These are phyloP conservation scores for Mucor circinelloides DNA, from an alignment of 371 early-diverging fungal species.

Conservation along the genomic window DNA sequence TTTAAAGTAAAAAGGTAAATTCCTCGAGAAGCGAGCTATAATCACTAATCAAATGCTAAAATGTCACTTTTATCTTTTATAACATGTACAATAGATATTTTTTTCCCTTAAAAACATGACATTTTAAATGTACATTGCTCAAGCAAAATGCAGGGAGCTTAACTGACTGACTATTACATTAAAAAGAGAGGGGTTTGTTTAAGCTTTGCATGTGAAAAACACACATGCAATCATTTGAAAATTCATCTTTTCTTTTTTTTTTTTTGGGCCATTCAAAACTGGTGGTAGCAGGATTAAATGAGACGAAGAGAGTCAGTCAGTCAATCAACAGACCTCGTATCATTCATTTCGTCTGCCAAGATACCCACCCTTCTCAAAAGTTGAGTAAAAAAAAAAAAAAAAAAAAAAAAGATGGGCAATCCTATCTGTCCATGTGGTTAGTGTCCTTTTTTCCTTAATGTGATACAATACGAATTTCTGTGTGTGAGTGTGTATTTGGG, in stretches of 20 bases:
- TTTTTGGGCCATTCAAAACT: no score
- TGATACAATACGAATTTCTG: neutral
- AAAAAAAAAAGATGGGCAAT: neutral
- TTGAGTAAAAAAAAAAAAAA: no score
- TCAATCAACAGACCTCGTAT: neutral
- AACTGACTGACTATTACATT: neutral
- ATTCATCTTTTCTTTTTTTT: neutral
- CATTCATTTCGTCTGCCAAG: neutral
- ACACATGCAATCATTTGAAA: neutral
- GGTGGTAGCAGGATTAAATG: no score
- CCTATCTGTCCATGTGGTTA: slow-evolving; percentile 6
- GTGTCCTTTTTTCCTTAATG: slow-evolving; percentile 5
- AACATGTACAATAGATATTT: no score
- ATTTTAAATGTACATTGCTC: neutral
- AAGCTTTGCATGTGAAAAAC: slow-evolving; percentile 5
- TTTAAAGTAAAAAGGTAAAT: no score
- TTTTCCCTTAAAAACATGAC: neutral
- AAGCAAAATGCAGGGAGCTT: neutral
- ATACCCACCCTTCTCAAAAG: neutral
- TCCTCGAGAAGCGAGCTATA: no score
- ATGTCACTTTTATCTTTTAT: no score
- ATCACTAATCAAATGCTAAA: no score
- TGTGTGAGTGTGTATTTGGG: neutral
- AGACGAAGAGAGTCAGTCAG: no score
- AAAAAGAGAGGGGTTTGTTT: neutral